phyloP scores from a whole-genome alignment of 106 monocot species.

The Dioscorea alata region DNA sequence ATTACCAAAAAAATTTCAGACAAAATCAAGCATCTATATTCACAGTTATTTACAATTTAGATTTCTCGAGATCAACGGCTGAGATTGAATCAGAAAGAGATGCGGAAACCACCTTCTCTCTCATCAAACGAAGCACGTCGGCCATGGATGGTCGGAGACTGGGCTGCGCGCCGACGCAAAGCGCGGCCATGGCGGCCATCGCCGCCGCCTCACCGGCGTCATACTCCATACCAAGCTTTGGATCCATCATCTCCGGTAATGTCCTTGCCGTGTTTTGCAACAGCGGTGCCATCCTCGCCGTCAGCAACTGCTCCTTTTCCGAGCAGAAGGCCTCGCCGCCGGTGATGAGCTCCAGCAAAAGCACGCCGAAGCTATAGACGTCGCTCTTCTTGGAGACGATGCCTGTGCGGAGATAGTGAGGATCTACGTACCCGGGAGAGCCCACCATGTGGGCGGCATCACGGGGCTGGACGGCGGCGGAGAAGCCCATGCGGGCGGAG shows the following conservation, averaged over 20 bases:
- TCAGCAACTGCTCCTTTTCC: conserved; percentile 20
- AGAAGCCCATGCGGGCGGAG: conserved; percentile 53
- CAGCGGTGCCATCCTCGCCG: conserved; percentile 9
- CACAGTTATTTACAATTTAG: background rate
- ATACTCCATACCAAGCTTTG: conserved; percentile 26
- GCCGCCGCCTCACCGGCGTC: conserved; percentile 41
- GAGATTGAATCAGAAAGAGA: conserved; percentile 11
- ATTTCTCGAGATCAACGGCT: conserved; percentile 9
- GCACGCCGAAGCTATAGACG: conserved; percentile 78
- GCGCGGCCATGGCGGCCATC: conserved; percentile 38
- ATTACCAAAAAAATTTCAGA: no score
- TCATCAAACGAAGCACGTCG: conserved; percentile 43
- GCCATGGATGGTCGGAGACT: conserved; percentile 74
- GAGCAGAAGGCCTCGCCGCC: conserved; percentile 31
- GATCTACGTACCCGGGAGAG: conserved; percentile 33
- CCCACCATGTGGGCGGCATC: conserved; percentile 13
- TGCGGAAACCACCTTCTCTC: conserved; percentile 20
- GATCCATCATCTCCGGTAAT: conserved; percentile 42
- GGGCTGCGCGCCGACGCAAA: conserved; percentile 58
- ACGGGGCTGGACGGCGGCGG: conserved; percentile 13
- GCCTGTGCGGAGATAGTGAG: conserved; percentile 20
- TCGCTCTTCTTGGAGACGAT: conserved; percentile 62
- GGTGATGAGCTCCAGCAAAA: conserved; percentile 57
- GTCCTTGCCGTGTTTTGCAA: conserved; percentile 3
- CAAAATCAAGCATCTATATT: no score